Percentiles rank a stretch among this genome's conserved stretches.
These are phyloP conservation scores for Gastrodia elata DNA, from an alignment of 106 monocot genomes.

Conservation along the genomic window DNA sequence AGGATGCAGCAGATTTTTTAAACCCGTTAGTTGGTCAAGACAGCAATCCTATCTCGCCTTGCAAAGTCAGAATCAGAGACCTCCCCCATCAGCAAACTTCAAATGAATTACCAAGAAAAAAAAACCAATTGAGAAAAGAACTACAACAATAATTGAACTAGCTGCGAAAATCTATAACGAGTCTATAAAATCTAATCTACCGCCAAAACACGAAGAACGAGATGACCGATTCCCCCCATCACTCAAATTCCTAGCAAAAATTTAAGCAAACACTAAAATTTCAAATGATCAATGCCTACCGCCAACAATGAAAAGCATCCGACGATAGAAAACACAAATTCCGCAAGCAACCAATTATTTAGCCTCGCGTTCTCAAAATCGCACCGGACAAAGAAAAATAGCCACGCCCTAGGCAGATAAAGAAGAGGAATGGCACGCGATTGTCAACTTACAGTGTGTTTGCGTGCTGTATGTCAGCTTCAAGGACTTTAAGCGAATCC, in stretches of 20 bases:
- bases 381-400: not conserved
- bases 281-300: not conserved
- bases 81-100: not conserved
- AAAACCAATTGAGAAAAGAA: not conserved
- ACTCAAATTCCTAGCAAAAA: not conserved
- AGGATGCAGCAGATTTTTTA: not conserved
- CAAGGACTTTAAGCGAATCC: constrained; percentile 88
- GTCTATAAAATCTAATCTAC: not conserved
- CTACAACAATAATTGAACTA: not conserved
- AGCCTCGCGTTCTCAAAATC: not conserved
- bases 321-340: not conserved
- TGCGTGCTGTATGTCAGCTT: constrained; percentile 98
- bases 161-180: not conserved
- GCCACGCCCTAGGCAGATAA: not conserved
- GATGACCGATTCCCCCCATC: not conserved
- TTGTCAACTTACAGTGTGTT: constrained; percentile 68
- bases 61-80: not conserved
- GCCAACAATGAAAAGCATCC: not conserved
- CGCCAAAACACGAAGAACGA: not conserved
- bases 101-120: not conserved
- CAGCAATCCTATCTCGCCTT: not conserved
- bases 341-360: not conserved
- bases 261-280: not conserved
- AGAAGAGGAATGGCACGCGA: not conserved
- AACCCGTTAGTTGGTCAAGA: not conserved